A percentile compares a stretch with the other conserved stretches of the same genome.
These are phyloP conservation scores for Magnaporthiopsis incrustans DNA, from an alignment of 2,329 filamentous ascomycete genomes.

Conservation along the genomic window DNA sequence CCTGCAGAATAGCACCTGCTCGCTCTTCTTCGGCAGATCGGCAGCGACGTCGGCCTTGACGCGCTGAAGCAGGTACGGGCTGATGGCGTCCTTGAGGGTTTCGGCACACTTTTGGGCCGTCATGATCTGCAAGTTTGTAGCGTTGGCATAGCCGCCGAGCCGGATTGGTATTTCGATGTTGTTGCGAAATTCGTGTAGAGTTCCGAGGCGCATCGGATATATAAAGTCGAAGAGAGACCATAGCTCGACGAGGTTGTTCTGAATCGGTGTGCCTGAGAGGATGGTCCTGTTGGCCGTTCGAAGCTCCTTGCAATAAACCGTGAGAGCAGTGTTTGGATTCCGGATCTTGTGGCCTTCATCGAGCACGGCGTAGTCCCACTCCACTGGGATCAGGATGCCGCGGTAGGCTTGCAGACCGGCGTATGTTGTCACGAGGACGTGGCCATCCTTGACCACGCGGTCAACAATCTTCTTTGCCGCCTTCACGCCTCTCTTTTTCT, in stretches of 20 bases:
- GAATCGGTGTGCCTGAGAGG: conserved; percentile 91
- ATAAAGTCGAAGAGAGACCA: conserved; percentile 99
- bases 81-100: conserved; percentile 87
- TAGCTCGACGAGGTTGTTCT: conserved; percentile 89
- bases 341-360: conserved; percentile 98
- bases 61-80: conserved; percentile 84
- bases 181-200: conserved; percentile 79
- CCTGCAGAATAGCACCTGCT: conserved; percentile 94
- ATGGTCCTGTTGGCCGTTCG: conserved; percentile 87
- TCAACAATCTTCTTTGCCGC: conserved; percentile 75
- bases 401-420: conserved; percentile 90
- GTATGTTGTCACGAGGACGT: conserved; percentile 93
- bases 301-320: conserved; percentile 89
- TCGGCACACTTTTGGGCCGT: conserved; percentile 92
- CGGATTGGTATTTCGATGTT: conserved; percentile 93
- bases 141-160: conserved; percentile 89
- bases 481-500: conserved; percentile 46
- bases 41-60: conserved; percentile 91
- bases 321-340: conserved; percentile 91
- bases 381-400: conserved; percentile 68
- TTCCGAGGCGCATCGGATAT: conserved; percentile 91
- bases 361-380: conserved; percentile 90
- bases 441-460: conserved; percentile 73
- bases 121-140: conserved; percentile 87
- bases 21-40: conserved; percentile 89